A percentile compares a stretch with the other conserved stretches of the same genome.
These are phyloP conservation scores for Ceratocystis colombiana DNA, from an alignment of 2,329 filamentous ascomycete species.

Conservation along the genomic window DNA sequence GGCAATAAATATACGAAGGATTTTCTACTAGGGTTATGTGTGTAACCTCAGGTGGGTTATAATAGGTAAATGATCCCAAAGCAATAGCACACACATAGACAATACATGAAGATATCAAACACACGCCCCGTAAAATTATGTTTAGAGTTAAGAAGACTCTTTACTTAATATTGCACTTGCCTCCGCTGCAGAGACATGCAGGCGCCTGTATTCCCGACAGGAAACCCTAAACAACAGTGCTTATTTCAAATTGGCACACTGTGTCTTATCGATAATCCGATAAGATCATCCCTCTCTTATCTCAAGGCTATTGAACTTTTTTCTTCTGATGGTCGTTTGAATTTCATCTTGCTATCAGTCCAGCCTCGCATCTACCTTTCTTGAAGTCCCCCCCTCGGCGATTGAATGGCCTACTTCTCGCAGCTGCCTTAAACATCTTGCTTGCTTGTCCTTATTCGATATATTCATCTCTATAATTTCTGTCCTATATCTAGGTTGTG, in stretches of 20 bases:
- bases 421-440: not conserved
- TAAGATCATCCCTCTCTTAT: conserved; percentile 17
- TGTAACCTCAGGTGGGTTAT: not conserved
- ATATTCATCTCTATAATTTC: not conserved
- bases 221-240: not conserved
- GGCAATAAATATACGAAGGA: not conserved
- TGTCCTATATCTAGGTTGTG: not conserved
- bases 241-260: not conserved
- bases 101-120: too few relatives aligned
- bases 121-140: too few relatives aligned
- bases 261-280: conserved; percentile 23
- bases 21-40: conserved; percentile 16
- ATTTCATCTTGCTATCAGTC: conserved; percentile 1
- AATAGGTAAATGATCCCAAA: not conserved
- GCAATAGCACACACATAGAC: too few relatives aligned
- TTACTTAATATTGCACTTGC: too few relatives aligned
- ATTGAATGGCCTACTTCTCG: not conserved
- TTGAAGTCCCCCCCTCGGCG: conserved; percentile 4
- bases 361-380: conserved; percentile 22
- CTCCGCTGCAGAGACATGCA: too few relatives aligned
- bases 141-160: too few relatives aligned
- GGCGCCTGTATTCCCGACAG: not conserved
- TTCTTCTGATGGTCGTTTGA: conserved; percentile 13
- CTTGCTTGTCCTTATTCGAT: not conserved
- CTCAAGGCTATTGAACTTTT: conserved; percentile 23